Conservation (phyloP, 108 stramenopile genomes). For the Fragilaria crotonensis region DNA sequence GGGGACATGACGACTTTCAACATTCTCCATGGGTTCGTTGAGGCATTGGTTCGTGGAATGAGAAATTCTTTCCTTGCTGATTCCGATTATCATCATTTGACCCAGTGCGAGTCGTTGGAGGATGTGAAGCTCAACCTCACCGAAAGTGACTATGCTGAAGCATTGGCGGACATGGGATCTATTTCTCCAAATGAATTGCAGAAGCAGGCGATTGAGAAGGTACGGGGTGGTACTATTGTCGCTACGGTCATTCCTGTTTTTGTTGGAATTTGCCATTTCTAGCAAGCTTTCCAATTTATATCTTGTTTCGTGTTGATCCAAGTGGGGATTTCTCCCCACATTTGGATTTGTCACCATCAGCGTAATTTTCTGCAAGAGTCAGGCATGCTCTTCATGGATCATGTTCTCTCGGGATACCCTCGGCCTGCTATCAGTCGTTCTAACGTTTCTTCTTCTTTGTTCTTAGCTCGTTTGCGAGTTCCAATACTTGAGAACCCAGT, state of each 20-base stretch:
- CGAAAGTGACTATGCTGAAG: conserved; percentile 94
- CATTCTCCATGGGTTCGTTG: conserved; percentile 93
- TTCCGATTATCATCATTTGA: conserved; percentile 90
- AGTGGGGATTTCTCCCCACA: too few relatives aligned
- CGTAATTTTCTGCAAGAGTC: too few relatives aligned
- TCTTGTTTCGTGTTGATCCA: too few relatives aligned
- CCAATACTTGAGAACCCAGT: conserved; percentile 94
- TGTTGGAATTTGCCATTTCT: too few relatives aligned
- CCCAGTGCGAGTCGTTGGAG: conserved; percentile 94
- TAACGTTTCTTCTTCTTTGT: too few relatives aligned
- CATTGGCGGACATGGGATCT: conserved; percentile 68
- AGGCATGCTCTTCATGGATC: too few relatives aligned
- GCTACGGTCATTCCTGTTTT: too few relatives aligned
- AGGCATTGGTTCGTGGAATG: conserved; percentile 95
- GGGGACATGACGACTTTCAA: conserved; percentile 91
- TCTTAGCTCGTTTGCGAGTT: conserved; percentile 96
- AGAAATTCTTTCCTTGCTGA: conserved; percentile 89
- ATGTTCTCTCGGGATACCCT: too few relatives aligned
- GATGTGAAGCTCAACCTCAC: conserved; percentile 96
- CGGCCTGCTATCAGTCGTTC: too few relatives aligned
- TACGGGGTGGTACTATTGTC: too few relatives aligned
- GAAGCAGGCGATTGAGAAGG: conserved; percentile 84
- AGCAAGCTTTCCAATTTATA: too few relatives aligned
- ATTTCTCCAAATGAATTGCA: conserved; percentile 78
- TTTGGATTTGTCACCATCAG: too few relatives aligned